These are phyloP conservation scores for Akanthomyces dipterigenus DNA, from an alignment of 2,329 filamentous ascomycete species.

Conservation along the genomic window DNA sequence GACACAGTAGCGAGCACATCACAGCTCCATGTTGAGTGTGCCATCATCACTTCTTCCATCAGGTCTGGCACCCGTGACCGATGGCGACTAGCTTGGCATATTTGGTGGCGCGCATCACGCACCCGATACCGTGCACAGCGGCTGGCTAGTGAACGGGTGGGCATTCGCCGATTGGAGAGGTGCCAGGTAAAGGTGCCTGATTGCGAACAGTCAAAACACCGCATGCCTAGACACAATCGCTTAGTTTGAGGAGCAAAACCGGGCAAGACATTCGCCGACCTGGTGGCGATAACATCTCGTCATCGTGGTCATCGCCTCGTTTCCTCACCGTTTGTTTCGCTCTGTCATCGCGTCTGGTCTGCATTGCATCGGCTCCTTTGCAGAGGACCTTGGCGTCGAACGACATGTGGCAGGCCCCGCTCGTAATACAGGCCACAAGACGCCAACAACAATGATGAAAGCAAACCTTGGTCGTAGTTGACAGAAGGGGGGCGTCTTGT, in stretches of 20 bases:
- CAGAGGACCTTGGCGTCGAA: neutral
- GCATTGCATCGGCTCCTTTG: neutral
- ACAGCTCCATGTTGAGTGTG: neutral
- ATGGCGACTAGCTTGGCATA: slow-evolving; percentile 5
- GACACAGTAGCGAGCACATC: neutral
- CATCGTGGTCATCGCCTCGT: neutral
- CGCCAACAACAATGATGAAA: no score
- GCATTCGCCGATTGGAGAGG: neutral
- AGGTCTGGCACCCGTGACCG: slow-evolving; percentile 7
- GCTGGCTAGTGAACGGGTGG: neutral
- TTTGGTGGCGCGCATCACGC: slow-evolving; percentile 5
- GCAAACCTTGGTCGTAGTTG: neutral
- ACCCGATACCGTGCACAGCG: neutral
- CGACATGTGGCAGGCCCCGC: neutral
- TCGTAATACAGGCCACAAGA: neutral
- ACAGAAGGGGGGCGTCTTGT: neutral
- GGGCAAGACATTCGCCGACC: neutral
- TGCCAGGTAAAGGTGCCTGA: neutral
- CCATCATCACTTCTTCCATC: slow-evolving; percentile 1
- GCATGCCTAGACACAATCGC: neutral
- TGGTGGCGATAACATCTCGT: neutral
- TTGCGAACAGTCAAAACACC: neutral
- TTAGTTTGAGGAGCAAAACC: neutral
- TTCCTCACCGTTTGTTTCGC: neutral
- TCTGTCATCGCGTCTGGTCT: neutral